A percentile compares a stretch with the other conserved stretches of the same genome.
phyloP scores from a whole-genome alignment of 1,139 yeast genomes.

The Candida sp. region DNA sequence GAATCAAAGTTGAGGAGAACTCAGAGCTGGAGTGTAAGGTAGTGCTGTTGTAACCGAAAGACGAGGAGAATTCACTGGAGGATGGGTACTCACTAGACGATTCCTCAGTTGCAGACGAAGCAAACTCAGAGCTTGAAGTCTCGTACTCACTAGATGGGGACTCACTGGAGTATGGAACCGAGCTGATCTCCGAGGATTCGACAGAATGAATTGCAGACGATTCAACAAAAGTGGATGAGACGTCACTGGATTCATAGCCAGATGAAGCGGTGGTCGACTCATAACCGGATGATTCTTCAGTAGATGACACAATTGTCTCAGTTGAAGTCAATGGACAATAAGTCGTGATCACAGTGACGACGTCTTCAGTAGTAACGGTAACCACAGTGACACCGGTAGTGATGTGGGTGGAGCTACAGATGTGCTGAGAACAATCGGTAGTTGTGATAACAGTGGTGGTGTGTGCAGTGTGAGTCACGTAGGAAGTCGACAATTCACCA shows the following conservation, averaged over 20 bases:
- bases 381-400: slow-evolving; percentile 27
- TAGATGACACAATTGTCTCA: not conserved
- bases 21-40: not conserved
- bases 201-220: not conserved
- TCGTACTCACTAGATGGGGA: not conserved
- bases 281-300: not conserved
- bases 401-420: slow-evolving; percentile 21
- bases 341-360: slow-evolving; percentile 28
- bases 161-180: not conserved
- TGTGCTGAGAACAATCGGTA: slow-evolving; percentile 19
- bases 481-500: not conserved
- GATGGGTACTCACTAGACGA: not conserved
- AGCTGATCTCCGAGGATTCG: not conserved
- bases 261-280: not conserved
- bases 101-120: not conserved
- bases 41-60: not conserved
- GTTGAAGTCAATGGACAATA: slow-evolving; percentile 17
- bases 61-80: not conserved
- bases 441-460: slow-evolving; percentile 21
- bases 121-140: not conserved
- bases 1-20: not conserved
- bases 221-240: not conserved
- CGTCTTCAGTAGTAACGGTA: slow-evolving; percentile 11
- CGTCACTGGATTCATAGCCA: not conserved
- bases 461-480: slow-evolving; percentile 8